Evolutionary conservation across 1,284 basidiomycete species (phyloP).

Genomic region (Pseudomicrostroma phylloplanum): DNA sequence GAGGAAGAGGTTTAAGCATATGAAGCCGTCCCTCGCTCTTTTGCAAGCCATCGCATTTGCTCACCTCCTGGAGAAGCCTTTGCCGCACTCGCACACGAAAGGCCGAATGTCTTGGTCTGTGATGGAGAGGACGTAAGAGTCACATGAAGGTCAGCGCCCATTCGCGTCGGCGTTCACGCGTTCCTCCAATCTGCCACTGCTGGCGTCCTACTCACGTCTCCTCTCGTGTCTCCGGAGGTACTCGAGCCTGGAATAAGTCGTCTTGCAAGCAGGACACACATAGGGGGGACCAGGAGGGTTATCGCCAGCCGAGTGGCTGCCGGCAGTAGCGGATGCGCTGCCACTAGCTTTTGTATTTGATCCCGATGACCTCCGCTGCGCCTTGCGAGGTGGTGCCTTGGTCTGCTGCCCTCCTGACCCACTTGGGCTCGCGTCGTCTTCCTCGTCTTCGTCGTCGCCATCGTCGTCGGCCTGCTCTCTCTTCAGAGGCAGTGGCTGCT

Average conservation of each 20-base stretch:
- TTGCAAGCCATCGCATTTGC: constrained; percentile 6
- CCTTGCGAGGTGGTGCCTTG: not conserved
- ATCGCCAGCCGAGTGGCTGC: not conserved
- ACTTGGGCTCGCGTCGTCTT: too few species aligned
- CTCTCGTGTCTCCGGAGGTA: constrained; percentile 47
- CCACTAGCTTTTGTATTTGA: not conserved
- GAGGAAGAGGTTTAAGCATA: not conserved
- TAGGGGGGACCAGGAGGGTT: constrained; percentile 36
- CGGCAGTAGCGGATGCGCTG: not conserved
- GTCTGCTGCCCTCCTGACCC: too few species aligned
- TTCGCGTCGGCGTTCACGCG: too few species aligned
- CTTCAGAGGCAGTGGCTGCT: not conserved
- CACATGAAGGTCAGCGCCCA: not conserved
- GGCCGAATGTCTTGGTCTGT: constrained; percentile 46
- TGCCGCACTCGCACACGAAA: constrained; percentile 48
- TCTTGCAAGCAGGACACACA: constrained; percentile 46
- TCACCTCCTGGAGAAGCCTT: constrained; percentile 46
- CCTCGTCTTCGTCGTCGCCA: not conserved
- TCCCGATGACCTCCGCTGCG: not conserved
- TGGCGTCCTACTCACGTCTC: constrained; percentile 27
- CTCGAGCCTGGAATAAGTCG: constrained; percentile 47
- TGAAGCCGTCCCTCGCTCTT: too few species aligned
- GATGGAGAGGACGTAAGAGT: not conserved
- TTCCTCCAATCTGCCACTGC: too few species aligned
- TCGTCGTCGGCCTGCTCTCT: not conserved